A percentile compares a stretch with the other conserved stretches of the same genome.
phyloP scores from a whole-genome alignment of 768 basidiomycete species.

The Suillus cothurnatus region DNA sequence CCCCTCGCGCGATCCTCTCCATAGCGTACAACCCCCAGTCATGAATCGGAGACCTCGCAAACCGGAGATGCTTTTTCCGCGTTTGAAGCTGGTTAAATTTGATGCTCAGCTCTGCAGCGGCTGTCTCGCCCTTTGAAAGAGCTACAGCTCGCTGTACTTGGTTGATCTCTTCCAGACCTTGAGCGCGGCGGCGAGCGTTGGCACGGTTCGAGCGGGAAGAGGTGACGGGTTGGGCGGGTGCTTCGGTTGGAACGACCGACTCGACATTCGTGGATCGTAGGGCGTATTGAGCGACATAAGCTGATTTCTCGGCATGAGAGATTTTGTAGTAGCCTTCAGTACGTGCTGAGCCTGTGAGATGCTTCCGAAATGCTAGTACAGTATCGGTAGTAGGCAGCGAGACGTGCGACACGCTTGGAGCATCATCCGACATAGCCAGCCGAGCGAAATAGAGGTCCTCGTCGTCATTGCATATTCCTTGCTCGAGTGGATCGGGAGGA shows the following conservation, averaged over 20 bases:
- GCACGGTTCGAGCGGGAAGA: slow-evolving; percentile 91
- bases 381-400: slow-evolving; percentile 40
- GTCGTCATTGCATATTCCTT: slow-evolving; percentile 78
- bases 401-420: slow-evolving; percentile 25
- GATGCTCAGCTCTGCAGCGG: slow-evolving; percentile 72
- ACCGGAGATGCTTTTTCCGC: slow-evolving; percentile 95
- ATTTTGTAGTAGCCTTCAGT: slow-evolving; percentile 97
- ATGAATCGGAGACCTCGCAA: slow-evolving; percentile 94
- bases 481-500: slow-evolving; percentile 54
- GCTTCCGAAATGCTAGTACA: slow-evolving; percentile 65
- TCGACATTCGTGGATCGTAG: slow-evolving; percentile 54
- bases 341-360: slow-evolving; percentile 84
- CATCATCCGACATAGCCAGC: slow-evolving; percentile 27
- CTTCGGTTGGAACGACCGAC: slow-evolving; percentile 40
- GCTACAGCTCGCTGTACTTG: slow-evolving; percentile 82
- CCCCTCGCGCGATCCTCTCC: slow-evolving; percentile 90
- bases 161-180: slow-evolving; percentile 94
- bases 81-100: slow-evolving; percentile 99
- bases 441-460: slow-evolving; percentile 86
- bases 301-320: slow-evolving; percentile 86
- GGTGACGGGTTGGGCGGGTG: slow-evolving; percentile 56
- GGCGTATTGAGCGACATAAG: slow-evolving; percentile 89
- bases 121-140: slow-evolving; percentile 73
- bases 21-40: slow-evolving; percentile 99
- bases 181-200: slow-evolving; percentile 86